Evolutionary conservation across 2,329 filamentous ascomycete species (phyloP), one percentile per base, ranked within the genome.

Genomic region (Neopestalotiopsis clavispora): DNA sequence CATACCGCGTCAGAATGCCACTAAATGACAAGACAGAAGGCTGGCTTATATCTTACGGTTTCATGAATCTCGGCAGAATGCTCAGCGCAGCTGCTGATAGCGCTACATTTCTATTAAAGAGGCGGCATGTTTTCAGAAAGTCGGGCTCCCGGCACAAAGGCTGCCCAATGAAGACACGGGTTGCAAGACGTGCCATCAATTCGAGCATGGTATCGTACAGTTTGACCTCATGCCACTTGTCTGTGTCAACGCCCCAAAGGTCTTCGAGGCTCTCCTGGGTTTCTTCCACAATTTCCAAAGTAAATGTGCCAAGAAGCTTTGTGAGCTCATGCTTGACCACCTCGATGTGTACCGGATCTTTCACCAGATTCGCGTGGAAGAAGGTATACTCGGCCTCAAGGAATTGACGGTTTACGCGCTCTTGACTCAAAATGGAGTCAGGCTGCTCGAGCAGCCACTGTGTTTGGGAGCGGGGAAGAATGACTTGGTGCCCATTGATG

Each of bases 341-440:
- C 9, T 78, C 75, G 1, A 75, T 74, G 42, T 80, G 77, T 4
- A 79, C 74, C 2, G 78, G 77, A 61, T 74, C 70, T n/a, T 73
- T 71, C 57, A 78, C 73, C 60, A 75, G 70, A 61, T 75, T 77
- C 17, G 74, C 73, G 40, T 78, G 76, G 30, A 78, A 72, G 42
- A 79, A 78, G 42, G 77, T 77, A 65, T 79, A 75, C 38, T 79
- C 75, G 28, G 75, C 71, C 72, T 79, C 73, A n/a, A 80, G 73
- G 69, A 78, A 79, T 66, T 78, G 76, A 6, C 77, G 73, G 68
- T 79, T 80, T 42, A 78, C 75, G 30, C 74, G 73, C 67, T 75
- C 75, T 69, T 80, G 78, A 71, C 74, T 78, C 20, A 80, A 72
- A 14, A 78, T 72, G 20, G 72, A 71, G 60, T 79, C 77, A 6